Evolutionary conservation across 2,329 filamentous ascomycete species (phyloP).

Genomic region (Orbilia ellipsospora): DNA sequence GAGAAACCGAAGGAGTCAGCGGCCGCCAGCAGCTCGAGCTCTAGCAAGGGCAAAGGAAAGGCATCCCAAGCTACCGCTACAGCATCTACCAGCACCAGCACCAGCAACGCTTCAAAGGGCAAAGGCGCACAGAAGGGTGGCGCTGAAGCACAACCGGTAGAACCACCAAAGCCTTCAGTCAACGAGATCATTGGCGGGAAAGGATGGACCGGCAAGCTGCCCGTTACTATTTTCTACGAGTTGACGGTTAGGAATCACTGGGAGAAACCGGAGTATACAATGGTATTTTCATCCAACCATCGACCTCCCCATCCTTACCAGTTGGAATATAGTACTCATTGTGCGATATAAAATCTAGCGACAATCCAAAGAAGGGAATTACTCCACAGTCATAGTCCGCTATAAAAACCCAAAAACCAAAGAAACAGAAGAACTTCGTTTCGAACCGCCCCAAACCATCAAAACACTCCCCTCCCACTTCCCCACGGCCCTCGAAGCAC

Average conservation of each 20-base stretch:
- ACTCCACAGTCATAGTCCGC: conserved; percentile 82
- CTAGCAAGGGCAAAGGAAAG: conserved; percentile 40
- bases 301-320: background rate
- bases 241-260: conserved; percentile 78
- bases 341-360: conserved; percentile 62
- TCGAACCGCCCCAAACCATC: conserved; percentile 78
- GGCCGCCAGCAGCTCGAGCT: conserved; percentile 19
- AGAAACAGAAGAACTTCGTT: conserved; percentile 73
- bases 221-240: conserved; percentile 70
- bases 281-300: conserved; percentile 65
- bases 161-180: conserved; percentile 62
- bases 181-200: conserved; percentile 90
- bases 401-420: conserved; percentile 82
- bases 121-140: conserved; percentile 60
- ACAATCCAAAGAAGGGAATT: conserved; percentile 78
- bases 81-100: conserved; percentile 1
- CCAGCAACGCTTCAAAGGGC: conserved; percentile 29
- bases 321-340: background rate
- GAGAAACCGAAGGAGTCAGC: conserved; percentile 43
- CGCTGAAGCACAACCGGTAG: conserved; percentile 66
- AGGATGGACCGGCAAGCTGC: conserved; percentile 97
- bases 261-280: conserved; percentile 92
- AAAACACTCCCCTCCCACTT: conserved; percentile 71
- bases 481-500: conserved; percentile 85
- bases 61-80: conserved; percentile 9